Evolutionary conservation across 164 flowering plant genomes (phyloP), one percentile per base, ranked within the genome.

Genomic region (Magnolia sinica): DNA sequence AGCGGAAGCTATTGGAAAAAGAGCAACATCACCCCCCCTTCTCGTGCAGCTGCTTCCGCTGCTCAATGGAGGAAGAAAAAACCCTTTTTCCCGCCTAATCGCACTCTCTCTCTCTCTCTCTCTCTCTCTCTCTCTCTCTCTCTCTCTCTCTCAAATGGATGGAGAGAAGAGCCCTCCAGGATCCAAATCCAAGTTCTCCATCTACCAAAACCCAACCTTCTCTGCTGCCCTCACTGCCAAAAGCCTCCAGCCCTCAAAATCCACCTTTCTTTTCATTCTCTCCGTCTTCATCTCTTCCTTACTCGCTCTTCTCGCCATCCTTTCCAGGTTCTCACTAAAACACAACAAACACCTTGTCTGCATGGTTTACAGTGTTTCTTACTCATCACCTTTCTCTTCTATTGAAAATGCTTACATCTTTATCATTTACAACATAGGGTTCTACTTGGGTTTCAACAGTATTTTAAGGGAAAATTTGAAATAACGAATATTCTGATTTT

Each of bases 211-310:
- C 78, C 92, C 96, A 0, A 82, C 89, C 1, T 74, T 95, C 23
- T 88, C 97, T 31, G 95, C 95, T 20, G 97, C 91, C 74, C 88
- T 91, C 45, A 89, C 94, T 8, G 87, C 94, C 78, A 89, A 77
- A 74, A 93, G 97, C 76, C 84, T 91, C 76, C 88, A 86, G 49
- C 97, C 96, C 61, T 83, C 91, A 1, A 84, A 74, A 11, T 81
- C 82, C 76, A 77, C 93, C 3, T 78, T 89, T 74, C 79, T 93
- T 72, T 80, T 68, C 84, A 79, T 89, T 66, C 81, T 90, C 75
- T 79, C 81, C 20, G 65, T 88, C 76, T 88, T 87, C 75, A 78
- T 86, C 51, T 88, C 87, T 74, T 88, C 98, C 4, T 87, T 89
- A 1, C 69, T 87, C 72, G 79, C 83, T 58, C 81, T 92, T 74